Conservation (phyloP, 2,329 filamentous ascomycete species). For the Penicillium palitans region DNA sequence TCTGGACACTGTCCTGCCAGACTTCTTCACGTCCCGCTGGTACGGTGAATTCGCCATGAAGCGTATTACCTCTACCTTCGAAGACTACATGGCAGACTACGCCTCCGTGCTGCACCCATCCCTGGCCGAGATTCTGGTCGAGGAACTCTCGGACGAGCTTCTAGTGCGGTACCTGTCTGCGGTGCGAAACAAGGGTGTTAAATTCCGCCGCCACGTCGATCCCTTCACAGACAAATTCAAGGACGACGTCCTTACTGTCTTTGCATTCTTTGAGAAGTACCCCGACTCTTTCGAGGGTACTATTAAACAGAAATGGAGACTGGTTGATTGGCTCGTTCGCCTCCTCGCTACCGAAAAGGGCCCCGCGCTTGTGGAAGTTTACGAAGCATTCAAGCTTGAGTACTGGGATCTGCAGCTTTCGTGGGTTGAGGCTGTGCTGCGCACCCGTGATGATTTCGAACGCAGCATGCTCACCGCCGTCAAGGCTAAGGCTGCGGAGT, state of each 20-base stretch:
- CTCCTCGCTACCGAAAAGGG: slow-evolving; percentile 75
- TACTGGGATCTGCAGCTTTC: slow-evolving; percentile 95
- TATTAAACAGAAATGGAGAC: slow-evolving; percentile 91
- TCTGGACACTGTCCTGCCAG: slow-evolving; percentile 76
- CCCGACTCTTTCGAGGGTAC: slow-evolving; percentile 67
- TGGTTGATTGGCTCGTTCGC: slow-evolving; percentile 78
- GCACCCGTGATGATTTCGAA: slow-evolving; percentile 90
- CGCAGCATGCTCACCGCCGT: slow-evolving; percentile 82
- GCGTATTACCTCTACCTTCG: slow-evolving; percentile 90
- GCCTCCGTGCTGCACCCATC: slow-evolving; percentile 79
- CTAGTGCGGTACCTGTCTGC: slow-evolving; percentile 79
- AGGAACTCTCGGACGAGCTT: slow-evolving; percentile 89
- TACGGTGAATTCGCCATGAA: slow-evolving; percentile 85
- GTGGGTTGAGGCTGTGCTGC: slow-evolving; percentile 91
- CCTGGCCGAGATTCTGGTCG: slow-evolving; percentile 85
- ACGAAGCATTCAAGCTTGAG: slow-evolving; percentile 75
- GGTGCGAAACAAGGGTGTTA: slow-evolving; percentile 85
- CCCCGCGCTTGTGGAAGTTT: slow-evolving; percentile 70
- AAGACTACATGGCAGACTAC: slow-evolving; percentile 92
- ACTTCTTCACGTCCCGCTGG: slow-evolving; percentile 91
- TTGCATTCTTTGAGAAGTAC: slow-evolving; percentile 79
- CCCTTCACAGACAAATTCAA: slow-evolving; percentile 91
- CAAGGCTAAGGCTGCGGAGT: slow-evolving; percentile 83
- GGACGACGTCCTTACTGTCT: slow-evolving; percentile 86
- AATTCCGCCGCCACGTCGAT: slow-evolving; percentile 75